A percentile compares a stretch with the other conserved stretches of the same genome.
These are phyloP conservation scores for Scleroderma citrinum DNA, from an alignment of 768 basidiomycete species.

Conservation along the genomic window DNA sequence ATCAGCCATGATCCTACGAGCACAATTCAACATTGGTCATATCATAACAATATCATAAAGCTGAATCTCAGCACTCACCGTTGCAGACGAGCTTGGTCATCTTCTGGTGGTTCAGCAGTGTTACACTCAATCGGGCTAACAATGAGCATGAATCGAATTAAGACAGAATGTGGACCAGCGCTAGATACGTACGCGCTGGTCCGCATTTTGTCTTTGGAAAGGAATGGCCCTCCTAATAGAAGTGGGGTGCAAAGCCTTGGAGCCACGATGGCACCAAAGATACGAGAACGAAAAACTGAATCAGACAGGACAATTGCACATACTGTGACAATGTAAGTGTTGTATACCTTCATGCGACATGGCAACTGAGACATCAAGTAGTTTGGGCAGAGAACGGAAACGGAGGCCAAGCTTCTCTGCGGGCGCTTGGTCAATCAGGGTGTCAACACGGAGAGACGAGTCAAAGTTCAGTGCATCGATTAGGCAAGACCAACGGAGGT, in stretches of 20 bases:
- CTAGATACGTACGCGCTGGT: too few relatives aligned
- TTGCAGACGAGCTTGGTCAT: not conserved
- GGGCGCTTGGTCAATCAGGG: constrained; percentile 27
- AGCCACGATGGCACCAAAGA: constrained; percentile 17
- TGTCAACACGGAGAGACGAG: constrained; percentile 2
- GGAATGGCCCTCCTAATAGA: constrained; percentile 31
- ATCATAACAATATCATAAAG: too few relatives aligned
- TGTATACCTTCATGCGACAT: not conserved
- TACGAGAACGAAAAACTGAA: not conserved
- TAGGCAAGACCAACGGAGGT: constrained; percentile 9
- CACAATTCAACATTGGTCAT: not conserved
- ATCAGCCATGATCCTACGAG: not conserved
- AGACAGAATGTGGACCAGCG: too few relatives aligned
- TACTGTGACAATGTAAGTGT: constrained; percentile 6
- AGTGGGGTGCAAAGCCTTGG: constrained; percentile 22
- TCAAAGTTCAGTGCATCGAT: not conserved
- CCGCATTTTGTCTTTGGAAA: too few relatives aligned
- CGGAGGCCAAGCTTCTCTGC: too few relatives aligned
- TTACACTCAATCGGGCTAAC: too few relatives aligned
- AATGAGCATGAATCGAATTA: too few relatives aligned
- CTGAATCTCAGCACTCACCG: not conserved
- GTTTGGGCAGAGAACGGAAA: constrained; percentile 21
- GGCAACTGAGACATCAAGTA: constrained; percentile 4
- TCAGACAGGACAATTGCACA: constrained; percentile 10
- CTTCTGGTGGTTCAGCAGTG: not conserved